Evolutionary conservation across 805 yeast genomes (phyloP).

Genomic region (Starmerella asiatica): DNA sequence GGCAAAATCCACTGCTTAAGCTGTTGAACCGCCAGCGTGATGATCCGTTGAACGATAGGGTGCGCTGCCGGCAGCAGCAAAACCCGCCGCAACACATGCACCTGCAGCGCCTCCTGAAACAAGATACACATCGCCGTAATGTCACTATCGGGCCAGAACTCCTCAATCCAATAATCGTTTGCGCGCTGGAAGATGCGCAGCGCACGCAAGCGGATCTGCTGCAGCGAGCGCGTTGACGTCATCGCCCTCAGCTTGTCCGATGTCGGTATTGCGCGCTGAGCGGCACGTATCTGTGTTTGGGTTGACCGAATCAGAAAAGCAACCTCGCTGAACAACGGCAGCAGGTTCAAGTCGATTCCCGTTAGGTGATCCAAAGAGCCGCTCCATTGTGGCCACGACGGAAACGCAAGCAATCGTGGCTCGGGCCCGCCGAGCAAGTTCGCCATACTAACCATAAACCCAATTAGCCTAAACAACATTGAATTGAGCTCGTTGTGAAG

Average conservation of each 20-base stretch:
- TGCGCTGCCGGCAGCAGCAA: conserved; percentile 36
- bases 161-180: conserved; percentile 19
- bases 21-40: conserved; percentile 30
- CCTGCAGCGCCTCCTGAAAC: conserved; percentile 42
- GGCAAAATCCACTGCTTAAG: conserved; percentile 32
- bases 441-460: conserved; percentile 15
- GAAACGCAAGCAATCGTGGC: conserved; percentile 4
- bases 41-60: conserved; percentile 36
- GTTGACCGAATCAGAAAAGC: conserved; percentile 14
- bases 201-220: conserved; percentile 5
- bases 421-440: conserved; percentile 6
- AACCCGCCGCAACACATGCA: conserved; percentile 46
- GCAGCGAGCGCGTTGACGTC: neutral
- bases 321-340: conserved; percentile 45
- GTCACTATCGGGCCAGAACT: conserved; percentile 17
- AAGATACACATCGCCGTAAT: conserved; percentile 27
- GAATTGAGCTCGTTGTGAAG: conserved; percentile 16
- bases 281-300: neutral
- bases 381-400: conserved; percentile 32
- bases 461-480: conserved; percentile 20
- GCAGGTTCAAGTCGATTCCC: conserved; percentile 52
- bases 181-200: conserved; percentile 14
- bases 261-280: neutral
- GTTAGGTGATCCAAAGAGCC: conserved; percentile 36
- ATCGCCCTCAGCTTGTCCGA: neutral